Percentiles rank a stretch among this genome's conserved stretches.
phyloP scores from a whole-genome alignment of 208 protist species.

The Crithidia mellificae region DNA sequence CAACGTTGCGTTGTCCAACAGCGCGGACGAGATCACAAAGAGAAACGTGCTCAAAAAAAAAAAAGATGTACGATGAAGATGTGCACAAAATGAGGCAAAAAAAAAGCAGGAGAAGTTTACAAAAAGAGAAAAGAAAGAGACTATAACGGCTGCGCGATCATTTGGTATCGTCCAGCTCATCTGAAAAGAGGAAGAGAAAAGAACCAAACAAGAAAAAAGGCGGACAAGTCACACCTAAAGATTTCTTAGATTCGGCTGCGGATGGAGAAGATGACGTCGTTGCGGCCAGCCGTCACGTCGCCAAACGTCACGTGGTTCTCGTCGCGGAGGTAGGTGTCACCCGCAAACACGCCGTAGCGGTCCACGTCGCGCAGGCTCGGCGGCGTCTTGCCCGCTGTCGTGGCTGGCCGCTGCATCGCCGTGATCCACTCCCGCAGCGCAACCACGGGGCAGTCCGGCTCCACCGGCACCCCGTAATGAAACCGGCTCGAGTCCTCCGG shows the following conservation, averaged over 20 bases:
- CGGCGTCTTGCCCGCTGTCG: constrained; percentile 7
- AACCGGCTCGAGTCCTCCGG: constrained; percentile 36
- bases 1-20: too few relatives aligned
- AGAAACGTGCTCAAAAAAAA: constrained; percentile 10
- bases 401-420: constrained; percentile 19
- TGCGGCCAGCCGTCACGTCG: constrained; percentile 44
- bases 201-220: constrained; percentile 4
- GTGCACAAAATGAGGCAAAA: background rate
- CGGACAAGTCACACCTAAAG: background rate
- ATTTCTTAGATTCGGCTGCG: too few relatives aligned
- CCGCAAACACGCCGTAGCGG: constrained; percentile 42
- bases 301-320: constrained; percentile 39
- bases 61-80: background rate
- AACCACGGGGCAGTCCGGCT: constrained; percentile 44
- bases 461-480: constrained; percentile 56
- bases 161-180: background rate
- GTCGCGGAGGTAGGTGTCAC: constrained; percentile 29
- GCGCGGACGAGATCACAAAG: too few relatives aligned
- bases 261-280: constrained; percentile 61
- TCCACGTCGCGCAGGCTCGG: constrained; percentile 26
- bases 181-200: too few relatives aligned
- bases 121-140: background rate
- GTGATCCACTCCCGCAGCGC: constrained; percentile 48
- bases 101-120: background rate
- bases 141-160: background rate